Conservation (phyloP, 805 yeast genomes). For the Ogataea polymorpha region DNA sequence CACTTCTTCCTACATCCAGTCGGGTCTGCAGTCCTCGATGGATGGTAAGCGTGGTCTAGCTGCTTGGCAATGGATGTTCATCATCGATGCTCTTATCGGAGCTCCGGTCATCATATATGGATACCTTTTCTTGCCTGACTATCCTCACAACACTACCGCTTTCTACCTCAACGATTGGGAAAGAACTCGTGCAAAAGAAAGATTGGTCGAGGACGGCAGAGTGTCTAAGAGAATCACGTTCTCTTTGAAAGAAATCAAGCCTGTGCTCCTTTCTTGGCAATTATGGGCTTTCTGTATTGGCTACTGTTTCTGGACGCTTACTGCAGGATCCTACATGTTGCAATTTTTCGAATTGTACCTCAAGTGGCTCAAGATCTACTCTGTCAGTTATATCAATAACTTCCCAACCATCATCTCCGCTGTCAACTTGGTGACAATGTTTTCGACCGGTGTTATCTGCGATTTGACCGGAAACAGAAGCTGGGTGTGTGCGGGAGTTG, state of each 20-base stretch:
- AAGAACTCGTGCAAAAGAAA: slow-evolving; percentile 21
- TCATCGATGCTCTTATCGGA: slow-evolving; percentile 61
- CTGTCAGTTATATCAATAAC: slow-evolving; percentile 45
- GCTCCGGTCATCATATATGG: slow-evolving; percentile 59
- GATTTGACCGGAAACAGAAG: slow-evolving; percentile 25
- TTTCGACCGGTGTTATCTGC: slow-evolving; percentile 31
- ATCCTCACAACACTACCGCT: slow-evolving; percentile 27
- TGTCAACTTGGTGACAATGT: slow-evolving; percentile 47
- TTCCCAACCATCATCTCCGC: slow-evolving; percentile 55
- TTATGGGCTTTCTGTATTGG: slow-evolving; percentile 25
- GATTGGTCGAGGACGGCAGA: slow-evolving; percentile 36
- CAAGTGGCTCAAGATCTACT: slow-evolving; percentile 46
- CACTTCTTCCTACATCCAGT: slow-evolving; percentile 61
- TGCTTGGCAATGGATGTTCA: slow-evolving; percentile 75
- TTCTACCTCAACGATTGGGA: slow-evolving; percentile 21
- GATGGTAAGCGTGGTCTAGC: slow-evolving; percentile 50
- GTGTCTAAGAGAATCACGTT: slow-evolving; percentile 25
- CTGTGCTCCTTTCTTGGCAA: slow-evolving; percentile 51
- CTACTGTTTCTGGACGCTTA: slow-evolving; percentile 27
- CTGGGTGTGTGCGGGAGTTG: slow-evolving; percentile 40
- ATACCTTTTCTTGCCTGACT: slow-evolving; percentile 57
- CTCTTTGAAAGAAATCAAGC: slow-evolving; percentile 37
- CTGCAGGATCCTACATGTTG: slow-evolving; percentile 26
- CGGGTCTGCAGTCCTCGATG: slow-evolving; percentile 46
- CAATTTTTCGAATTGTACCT: slow-evolving; percentile 29